Conservation (phyloP, 768 basidiomycete species). For the Collybia sordida region DNA sequence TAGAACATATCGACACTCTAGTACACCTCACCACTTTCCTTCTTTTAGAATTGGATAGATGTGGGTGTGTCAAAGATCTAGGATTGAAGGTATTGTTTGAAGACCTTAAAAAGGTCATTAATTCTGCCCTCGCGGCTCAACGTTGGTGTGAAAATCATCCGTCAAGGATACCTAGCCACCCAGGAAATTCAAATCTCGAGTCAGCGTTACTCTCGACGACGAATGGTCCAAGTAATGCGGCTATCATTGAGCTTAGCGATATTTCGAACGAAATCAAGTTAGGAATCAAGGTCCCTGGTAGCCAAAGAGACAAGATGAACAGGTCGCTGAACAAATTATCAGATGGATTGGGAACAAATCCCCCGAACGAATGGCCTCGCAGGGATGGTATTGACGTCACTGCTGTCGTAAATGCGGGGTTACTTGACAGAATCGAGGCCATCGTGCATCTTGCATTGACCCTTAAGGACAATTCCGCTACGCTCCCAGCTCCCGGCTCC, state of each 20-base stretch:
- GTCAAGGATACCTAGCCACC: neutral
- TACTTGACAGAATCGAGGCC: constrained; percentile 7
- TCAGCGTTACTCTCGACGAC: neutral
- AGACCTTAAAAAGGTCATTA: constrained; percentile 16
- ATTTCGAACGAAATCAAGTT: constrained; percentile 20
- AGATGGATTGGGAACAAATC: constrained; percentile 20
- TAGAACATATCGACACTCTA: constrained; percentile 17
- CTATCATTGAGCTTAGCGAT: constrained; percentile 22
- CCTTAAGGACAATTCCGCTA: constrained; percentile 4
- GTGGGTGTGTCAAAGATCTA: constrained; percentile 17
- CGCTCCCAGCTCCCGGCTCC: constrained; percentile 2
- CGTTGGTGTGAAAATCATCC: constrained; percentile 13
- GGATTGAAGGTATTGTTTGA: constrained; percentile 15
- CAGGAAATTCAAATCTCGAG: too few relatives aligned
- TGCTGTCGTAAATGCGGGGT: neutral
- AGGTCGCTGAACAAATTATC: constrained; percentile 18
- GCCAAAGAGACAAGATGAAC: neutral
- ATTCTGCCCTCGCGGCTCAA: constrained; percentile 11
- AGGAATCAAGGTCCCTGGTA: constrained; percentile 9
- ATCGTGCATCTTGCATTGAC: constrained; percentile 6
- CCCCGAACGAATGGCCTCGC: neutral
- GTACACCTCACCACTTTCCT: constrained; percentile 19
- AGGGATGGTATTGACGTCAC: neutral
- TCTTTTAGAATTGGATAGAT: constrained; percentile 14
- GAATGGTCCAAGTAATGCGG: constrained; percentile 12